Conservation (phyloP, 2,329 filamentous ascomycete species). For the Metarhizium humberi region DNA sequence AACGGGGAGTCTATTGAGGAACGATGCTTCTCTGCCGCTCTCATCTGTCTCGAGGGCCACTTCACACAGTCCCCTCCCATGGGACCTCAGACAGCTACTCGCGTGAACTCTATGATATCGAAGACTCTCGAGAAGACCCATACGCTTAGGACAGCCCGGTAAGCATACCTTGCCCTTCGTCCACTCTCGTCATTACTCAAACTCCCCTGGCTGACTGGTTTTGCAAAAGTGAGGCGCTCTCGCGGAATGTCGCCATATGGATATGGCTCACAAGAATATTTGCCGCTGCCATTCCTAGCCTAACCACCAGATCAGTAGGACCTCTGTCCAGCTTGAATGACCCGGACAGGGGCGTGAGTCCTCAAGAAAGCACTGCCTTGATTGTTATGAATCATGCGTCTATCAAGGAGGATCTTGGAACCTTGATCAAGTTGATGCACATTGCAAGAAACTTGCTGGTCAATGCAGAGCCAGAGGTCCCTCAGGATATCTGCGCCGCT, state of each 20-base stretch:
- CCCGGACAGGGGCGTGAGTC: conserved; percentile 46
- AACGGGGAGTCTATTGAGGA: conserved; percentile 49
- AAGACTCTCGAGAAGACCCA: conserved; percentile 57
- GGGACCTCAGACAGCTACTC: conserved; percentile 44
- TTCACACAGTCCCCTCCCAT: conserved; percentile 48
- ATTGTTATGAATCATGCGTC: conserved; percentile 53
- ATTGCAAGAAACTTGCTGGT: conserved; percentile 57
- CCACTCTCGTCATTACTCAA: background rate
- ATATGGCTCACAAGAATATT: conserved; percentile 55
- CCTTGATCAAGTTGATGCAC: conserved; percentile 58
- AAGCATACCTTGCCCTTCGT: conserved; percentile 10
- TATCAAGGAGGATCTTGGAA: conserved; percentile 52
- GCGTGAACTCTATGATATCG: conserved; percentile 47
- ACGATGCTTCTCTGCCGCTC: conserved; percentile 49
- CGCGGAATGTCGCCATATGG: conserved; percentile 56
- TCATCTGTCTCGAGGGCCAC: conserved; percentile 54
- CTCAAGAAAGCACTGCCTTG: conserved; percentile 51
- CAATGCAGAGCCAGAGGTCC: conserved; percentile 53
- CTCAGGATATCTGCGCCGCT: conserved; percentile 56
- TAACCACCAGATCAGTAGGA: conserved; percentile 51
- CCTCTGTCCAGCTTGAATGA: conserved; percentile 43
- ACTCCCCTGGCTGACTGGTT: conserved; percentile 8
- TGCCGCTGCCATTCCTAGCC: conserved; percentile 48
- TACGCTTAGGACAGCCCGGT: conserved; percentile 51
- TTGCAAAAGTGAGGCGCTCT: conserved; percentile 42